These are phyloP conservation scores for Zelonia costaricensis DNA, from an alignment of 208 protist genomes.

Conservation along the genomic window DNA sequence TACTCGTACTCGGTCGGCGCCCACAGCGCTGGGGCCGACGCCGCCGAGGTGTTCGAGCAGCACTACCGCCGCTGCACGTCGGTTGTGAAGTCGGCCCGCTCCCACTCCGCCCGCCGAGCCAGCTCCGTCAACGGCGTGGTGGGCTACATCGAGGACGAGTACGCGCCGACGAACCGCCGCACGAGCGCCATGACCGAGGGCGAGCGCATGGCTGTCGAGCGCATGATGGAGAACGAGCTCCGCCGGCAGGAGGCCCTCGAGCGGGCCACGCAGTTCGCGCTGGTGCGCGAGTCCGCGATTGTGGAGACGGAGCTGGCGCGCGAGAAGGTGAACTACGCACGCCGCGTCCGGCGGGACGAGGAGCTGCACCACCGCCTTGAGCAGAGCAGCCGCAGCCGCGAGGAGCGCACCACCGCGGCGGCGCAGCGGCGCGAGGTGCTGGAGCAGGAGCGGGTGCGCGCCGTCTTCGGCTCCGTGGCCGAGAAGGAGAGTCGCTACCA, in stretches of 20 bases:
- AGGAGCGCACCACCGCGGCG: constrained; percentile 24
- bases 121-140: constrained; percentile 28
- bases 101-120: constrained; percentile 35
- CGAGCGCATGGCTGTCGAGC: constrained; percentile 45
- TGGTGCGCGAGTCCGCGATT: constrained; percentile 26
- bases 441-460: constrained; percentile 30
- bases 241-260: constrained; percentile 41
- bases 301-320: constrained; percentile 48
- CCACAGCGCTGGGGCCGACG: constrained; percentile 9
- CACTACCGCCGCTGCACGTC: constrained; percentile 37
- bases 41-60: constrained; percentile 10
- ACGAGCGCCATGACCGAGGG: constrained; percentile 38
- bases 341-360: constrained; percentile 9
- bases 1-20: constrained; percentile 9
- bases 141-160: constrained; percentile 15
- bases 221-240: constrained; percentile 62
- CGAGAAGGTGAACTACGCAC: constrained; percentile 34
- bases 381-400: constrained; percentile 8
- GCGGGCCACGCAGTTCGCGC: constrained; percentile 34
- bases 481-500: constrained; percentile 29
- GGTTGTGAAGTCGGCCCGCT: constrained; percentile 40
- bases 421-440: constrained; percentile 31
- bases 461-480: constrained; percentile 15
- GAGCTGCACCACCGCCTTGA: constrained; percentile 11
- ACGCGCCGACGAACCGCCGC: constrained; percentile 4